A percentile compares a stretch with the other conserved stretches of the same genome.
Conservation (phyloP, 2,329 filamentous ascomycete species). For the Calonectria pseudoturangicola region DNA sequence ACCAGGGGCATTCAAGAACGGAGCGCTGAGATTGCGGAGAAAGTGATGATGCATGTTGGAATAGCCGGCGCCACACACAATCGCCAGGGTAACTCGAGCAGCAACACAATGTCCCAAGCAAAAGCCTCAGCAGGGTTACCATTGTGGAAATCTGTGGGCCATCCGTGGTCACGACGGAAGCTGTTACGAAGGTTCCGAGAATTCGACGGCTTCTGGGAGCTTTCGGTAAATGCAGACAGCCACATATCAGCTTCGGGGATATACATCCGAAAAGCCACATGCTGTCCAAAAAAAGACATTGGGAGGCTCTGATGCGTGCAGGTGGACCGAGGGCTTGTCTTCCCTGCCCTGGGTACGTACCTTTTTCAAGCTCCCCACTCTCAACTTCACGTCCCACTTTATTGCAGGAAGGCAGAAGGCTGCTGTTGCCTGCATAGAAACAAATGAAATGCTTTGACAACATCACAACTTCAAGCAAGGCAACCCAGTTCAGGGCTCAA, state of each 20-base stretch:
- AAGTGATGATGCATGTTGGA: constrained; percentile 47
- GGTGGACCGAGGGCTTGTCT: constrained; percentile 3
- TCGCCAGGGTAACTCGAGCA: not conserved
- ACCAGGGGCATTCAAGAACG: constrained; percentile 44
- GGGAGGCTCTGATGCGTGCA: not conserved
- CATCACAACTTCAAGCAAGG: constrained; percentile 31
- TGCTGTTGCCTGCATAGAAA: constrained; percentile 32
- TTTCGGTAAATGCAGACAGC: constrained; percentile 13
- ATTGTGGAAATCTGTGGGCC: not conserved
- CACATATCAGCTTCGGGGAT: constrained; percentile 30
- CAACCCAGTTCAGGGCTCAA: constrained; percentile 5
- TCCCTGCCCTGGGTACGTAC: constrained; percentile 23
- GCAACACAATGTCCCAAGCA: not conserved
- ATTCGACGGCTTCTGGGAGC: constrained; percentile 30
- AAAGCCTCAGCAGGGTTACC: not conserved
- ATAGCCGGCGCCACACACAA: constrained; percentile 54
- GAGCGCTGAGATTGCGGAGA: constrained; percentile 52
- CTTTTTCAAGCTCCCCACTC: constrained; percentile 29
- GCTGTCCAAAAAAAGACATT: constrained; percentile 11
- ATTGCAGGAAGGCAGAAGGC: constrained; percentile 33
- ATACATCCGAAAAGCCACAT: constrained; percentile 36
- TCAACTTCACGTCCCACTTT: constrained; percentile 35
- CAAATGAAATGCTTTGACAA: constrained; percentile 38
- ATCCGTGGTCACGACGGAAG: constrained; percentile 18
- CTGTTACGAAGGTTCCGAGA: constrained; percentile 25